A percentile compares a stretch with the other conserved stretches of the same genome.
Evolutionary conservation across 306 rosid genomes (phyloP).

Genomic region (Cucurbita ficifolia): DNA sequence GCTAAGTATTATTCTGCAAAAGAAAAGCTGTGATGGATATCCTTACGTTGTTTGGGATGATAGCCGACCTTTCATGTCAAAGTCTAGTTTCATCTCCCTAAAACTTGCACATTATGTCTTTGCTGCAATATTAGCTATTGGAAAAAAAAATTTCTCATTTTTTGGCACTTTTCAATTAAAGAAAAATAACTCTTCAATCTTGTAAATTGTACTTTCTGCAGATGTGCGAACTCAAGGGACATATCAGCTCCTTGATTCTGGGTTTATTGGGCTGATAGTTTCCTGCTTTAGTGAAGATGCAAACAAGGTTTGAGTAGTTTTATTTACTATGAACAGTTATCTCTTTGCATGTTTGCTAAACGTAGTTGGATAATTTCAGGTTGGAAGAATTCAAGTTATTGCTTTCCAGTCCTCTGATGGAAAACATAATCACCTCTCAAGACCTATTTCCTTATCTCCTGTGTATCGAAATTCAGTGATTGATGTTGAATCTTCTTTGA

Average conservation of each 20-base stretch:
- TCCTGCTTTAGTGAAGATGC: slow-evolving; percentile 89
- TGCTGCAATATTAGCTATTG: neutral
- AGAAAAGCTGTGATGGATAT: neutral
- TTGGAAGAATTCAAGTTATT: slow-evolving; percentile 95
- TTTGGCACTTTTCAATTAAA: neutral
- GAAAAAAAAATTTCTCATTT: no score
- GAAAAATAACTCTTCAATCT: neutral
- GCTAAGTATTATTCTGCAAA: neutral
- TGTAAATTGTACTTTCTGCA: slow-evolving; percentile 20
- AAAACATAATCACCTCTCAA: slow-evolving; percentile 47
- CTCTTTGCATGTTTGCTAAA: slow-evolving; percentile 3
- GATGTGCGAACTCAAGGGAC: slow-evolving; percentile 89
- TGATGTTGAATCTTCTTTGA: slow-evolving; percentile 77
- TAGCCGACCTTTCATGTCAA: neutral
- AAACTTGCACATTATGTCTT: neutral
- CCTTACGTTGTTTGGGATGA: neutral
- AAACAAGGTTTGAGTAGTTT: slow-evolving; percentile 52
- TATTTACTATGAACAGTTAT: neutral
- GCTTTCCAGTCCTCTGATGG: slow-evolving; percentile 95
- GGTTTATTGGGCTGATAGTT: slow-evolving; percentile 89
- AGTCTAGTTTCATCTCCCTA: neutral
- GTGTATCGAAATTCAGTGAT: slow-evolving; percentile 55
- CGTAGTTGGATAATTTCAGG: slow-evolving; percentile 30
- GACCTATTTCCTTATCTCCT: slow-evolving; percentile 54
- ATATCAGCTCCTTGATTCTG: slow-evolving; percentile 97